Conservation (phyloP, 1,139 yeast species). For the Magnusiomyces suaveolens region DNA sequence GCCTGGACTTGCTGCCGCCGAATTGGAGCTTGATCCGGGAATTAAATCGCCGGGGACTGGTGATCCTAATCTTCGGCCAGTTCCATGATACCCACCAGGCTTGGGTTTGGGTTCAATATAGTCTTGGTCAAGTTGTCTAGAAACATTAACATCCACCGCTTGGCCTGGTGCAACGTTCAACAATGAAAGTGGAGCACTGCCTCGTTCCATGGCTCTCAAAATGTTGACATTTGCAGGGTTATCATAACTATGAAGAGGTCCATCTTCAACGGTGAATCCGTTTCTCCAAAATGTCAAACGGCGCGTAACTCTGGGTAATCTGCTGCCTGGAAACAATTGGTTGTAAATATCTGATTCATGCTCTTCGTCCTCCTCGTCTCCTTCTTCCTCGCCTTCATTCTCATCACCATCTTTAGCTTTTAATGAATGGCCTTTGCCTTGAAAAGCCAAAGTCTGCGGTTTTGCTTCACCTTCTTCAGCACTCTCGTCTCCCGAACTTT, state of each 20-base stretch:
- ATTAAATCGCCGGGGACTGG: constrained; percentile 67
- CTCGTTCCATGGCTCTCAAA: constrained; percentile 71
- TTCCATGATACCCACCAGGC: constrained; percentile 66
- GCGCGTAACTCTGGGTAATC: constrained; percentile 27
- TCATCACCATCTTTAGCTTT: constrained; percentile 23
- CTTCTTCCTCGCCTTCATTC: constrained; percentile 25
- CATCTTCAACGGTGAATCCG: constrained; percentile 92
- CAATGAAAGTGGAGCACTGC: constrained; percentile 84
- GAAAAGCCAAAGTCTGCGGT: background rate
- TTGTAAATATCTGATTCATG: constrained; percentile 10
- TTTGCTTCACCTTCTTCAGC: constrained; percentile 30
- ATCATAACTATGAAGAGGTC: constrained; percentile 74
- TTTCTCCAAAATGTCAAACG: constrained; percentile 92
- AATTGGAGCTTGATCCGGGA: constrained; percentile 18
- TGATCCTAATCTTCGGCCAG: constrained; percentile 84
- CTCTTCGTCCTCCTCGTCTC: constrained; percentile 34
- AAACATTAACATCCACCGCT: constrained; percentile 91
- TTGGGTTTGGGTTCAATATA: constrained; percentile 62
- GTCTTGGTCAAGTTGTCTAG: constrained; percentile 70
- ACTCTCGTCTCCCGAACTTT: constrained; percentile 27
- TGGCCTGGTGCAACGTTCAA: constrained; percentile 82
- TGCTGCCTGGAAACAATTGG: constrained; percentile 27
- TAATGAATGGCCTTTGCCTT: constrained; percentile 1
- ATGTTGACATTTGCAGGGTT: constrained; percentile 77
- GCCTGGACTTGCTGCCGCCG: constrained; percentile 21